Percentiles rank a stretch among this genome's conserved stretches.
Conservation (phyloP, 768 basidiomycete genomes). For the Leccinum broughii region DNA sequence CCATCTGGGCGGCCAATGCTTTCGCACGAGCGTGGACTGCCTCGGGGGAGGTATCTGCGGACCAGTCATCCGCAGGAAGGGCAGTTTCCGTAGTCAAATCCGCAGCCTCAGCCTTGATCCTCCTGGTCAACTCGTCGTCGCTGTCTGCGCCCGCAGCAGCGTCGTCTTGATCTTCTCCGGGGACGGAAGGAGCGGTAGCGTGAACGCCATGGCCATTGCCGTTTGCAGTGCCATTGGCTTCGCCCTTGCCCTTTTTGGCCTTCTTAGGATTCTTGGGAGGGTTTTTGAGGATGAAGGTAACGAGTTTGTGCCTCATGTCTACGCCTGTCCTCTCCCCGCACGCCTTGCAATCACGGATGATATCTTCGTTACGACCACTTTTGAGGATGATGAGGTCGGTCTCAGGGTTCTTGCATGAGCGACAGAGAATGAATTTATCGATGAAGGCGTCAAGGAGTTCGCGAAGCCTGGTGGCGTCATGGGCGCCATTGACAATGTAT, state of each 20-base stretch:
- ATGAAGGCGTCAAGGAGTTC: constrained; percentile 97
- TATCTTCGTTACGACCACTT: constrained; percentile 74
- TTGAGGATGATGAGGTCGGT: constrained; percentile 93
- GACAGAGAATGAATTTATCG: constrained; percentile 97
- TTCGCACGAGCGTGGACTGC: constrained; percentile 84
- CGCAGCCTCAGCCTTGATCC: constrained; percentile 89
- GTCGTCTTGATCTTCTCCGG: constrained; percentile 43
- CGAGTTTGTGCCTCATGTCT: constrained; percentile 97
- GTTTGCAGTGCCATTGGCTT: constrained; percentile 53
- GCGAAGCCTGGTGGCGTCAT: constrained; percentile 86
- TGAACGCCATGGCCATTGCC: constrained; percentile 49
- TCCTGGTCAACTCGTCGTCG: constrained; percentile 85
- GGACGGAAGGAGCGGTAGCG: constrained; percentile 38
- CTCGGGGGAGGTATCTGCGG: constrained; percentile 86
- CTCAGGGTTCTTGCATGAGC: constrained; percentile 98
- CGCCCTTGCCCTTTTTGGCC: constrained; percentile 50
- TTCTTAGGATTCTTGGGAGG: constrained; percentile 89
- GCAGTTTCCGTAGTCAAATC: constrained; percentile 64
- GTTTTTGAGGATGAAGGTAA: constrained; percentile 96
- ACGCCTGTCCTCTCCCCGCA: constrained; percentile 90
- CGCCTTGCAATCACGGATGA: constrained; percentile 97
- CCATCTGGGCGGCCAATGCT: constrained; percentile 61
- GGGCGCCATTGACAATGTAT: constrained; percentile 98
- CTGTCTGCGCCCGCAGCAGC: constrained; percentile 61
- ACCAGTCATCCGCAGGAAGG: constrained; percentile 79